Base-by-base conservation (phyloP, 257 asterid genomes). In the Scutellaria barbata region DNA sequence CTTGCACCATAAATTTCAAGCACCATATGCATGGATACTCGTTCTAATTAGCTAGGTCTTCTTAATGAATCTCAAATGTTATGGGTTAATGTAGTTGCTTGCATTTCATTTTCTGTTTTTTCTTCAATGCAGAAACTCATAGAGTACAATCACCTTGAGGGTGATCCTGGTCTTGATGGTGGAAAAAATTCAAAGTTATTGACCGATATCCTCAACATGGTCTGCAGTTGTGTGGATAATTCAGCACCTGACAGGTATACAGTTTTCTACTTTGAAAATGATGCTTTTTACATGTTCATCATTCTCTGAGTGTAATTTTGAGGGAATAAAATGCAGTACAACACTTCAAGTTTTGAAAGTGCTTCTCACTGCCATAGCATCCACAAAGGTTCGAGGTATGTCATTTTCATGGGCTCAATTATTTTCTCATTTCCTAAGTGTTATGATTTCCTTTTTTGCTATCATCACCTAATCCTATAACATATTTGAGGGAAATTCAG, bases 301-400 rank as follows among this genome's bases (percentile, higher is more conserved):
- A 64, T 78, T 79, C 71, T 46, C 71, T 25, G 55, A 69, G 16
- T 72, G 22, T 81, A 80, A 71, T 41, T 68, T 55, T 75, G 47
- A 59, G 43, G 43, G 77, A 74, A 74, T 82, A 73, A 73, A 69
- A 52, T 85, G 87, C 98, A 95, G 99, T 69, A 88, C 97, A 6
- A 84, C 95, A 67, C 99, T 89, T 79, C 99, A 92, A 92, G 96
- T 95, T 52, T 74, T 95, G 82, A 95, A 92, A 87, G 98, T 92
- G 79, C 94, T 92, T 81, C 94, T 92, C 72, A 87, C 94, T 69
- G 90, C 97, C 76, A 87, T 87, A 76, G 90, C 98, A 72, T 95
- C 99, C 43, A 57, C 93, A 68, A 92, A 87, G 73, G 81, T 95
- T 80, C 92, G 97, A 83, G 98, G 99, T 95, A 79, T 75, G 86